Base-by-base conservation (phyloP, 2,329 filamentous ascomycete species). In the Cordyceps pruinosa region DNA sequence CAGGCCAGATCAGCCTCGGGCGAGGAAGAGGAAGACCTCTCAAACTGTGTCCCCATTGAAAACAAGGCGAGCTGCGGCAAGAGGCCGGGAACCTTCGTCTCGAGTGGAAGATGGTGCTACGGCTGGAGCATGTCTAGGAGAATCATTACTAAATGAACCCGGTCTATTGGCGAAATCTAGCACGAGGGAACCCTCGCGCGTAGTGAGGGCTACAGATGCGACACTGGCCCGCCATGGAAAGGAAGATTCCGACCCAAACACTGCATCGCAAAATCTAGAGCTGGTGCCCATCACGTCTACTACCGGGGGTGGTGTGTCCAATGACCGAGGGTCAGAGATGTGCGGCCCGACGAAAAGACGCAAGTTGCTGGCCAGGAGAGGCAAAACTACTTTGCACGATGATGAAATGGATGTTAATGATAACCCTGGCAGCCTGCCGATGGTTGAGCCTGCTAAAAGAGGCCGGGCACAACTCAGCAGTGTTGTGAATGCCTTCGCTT, bases 301-400 rank as follows among this genome's bases (percentile, higher is more conserved):
- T 21, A n/a, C 35, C 10, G 26, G 39, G 5, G 26, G 15, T n/a
- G 60, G 65, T 56, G 59, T 59, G 5, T n/a, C 58, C 50, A 37
- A 45, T 25, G 39, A 47, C 56, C n/a, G 59, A 59, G 49, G 6
- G 9, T 35, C 19, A 58, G 28, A 39, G 42, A 26, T 53, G 58
- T 72, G 73, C 61, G 73, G 70, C 7, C 81, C 77, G 70, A 85
- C 83, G 68, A 90, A 87, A 77, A 91, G 87, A 75, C 83, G 87
- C 61, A 92, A 90, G 71, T 73, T 90, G 5, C 76, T 89, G 1
- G 84, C 85, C 4, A 74, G 72, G 23, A 77, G 79, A 23, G 82
- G 80, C 48, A 83, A 84, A 61, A 88, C 84, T 3, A 68, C 94
- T 6, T 90, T 93, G 58, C 86, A 87, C 9, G 86, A 86, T 5